Base-by-base conservation (phyloP, 768 basidiomycete genomes). In the Russula sp. region DNA sequence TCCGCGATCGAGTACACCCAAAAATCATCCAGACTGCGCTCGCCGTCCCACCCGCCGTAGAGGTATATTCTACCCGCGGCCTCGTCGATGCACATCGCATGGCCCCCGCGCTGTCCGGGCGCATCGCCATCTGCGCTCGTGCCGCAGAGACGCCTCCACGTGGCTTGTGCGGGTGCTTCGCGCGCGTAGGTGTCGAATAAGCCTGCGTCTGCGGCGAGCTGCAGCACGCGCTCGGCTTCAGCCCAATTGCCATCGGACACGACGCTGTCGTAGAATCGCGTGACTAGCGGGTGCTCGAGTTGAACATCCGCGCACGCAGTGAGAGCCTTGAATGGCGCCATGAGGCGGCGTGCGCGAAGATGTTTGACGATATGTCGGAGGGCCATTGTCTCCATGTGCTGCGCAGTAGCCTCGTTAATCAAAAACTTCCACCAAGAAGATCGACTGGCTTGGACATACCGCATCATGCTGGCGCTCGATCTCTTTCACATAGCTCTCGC, bases 51-150 rank as follows among this genome's bases (percentile, higher is more conserved):
- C 0, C 91, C 91, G 1, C 90, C 91, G 59, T 90, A 84, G 24
- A 92, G 79, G 71, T 92, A 92, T 32, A 92, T 83, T 50, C 81
- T 73, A 7, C 83, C 82, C 44, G 83, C 79, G 9, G 80, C 77
- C 26, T 80, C 75, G 70, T 92, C 90, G 66, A 91, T 83, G 68
- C 88, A 90, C 88, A 90, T 90, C 24, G 88, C 86, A 67, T 92
- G 89, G 0, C 90, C 91, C 18, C 90, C 88, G 0, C 91, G 83
- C 51, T 83, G 78, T 28, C 80, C 78, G 6, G 91, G 90, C 0
- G 80, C 73, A 67, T 89, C 87, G 10, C 84, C 84, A 69, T 87
- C 83, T 1, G 83, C 78, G 66, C 87, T 83, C n/a, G 82, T 79
- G 24, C 82, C 87, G 42, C 74, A 75, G 1, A 90, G 74, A 18